Conservation (phyloP, 2,329 filamentous ascomycete genomes). For the Blumeria hordei region DNA sequence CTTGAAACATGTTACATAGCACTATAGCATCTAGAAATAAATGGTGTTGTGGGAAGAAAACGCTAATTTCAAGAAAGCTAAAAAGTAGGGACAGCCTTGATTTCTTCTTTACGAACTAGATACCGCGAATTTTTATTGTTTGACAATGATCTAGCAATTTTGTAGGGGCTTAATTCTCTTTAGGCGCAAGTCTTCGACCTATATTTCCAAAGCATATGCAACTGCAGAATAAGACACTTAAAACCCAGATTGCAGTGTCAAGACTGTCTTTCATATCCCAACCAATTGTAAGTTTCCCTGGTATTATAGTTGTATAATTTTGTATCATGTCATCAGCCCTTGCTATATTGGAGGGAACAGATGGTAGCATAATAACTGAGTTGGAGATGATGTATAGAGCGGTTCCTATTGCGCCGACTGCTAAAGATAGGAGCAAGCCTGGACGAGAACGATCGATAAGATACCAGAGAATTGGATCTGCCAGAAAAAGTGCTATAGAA, state of each 20-base stretch:
- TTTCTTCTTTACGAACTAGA: too few relatives aligned
- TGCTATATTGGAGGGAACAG: conserved; percentile 18
- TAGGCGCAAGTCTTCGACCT: conserved; percentile 44
- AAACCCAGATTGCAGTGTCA: conserved; percentile 64
- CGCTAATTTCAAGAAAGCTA: too few relatives aligned
- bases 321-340: conserved; percentile 4
- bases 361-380: conserved; percentile 52
- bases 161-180: not conserved
- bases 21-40: too few relatives aligned
- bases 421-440: conserved; percentile 56
- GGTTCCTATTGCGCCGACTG: conserved; percentile 52
- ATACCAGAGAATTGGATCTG: conserved; percentile 90
- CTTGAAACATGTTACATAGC: too few relatives aligned
- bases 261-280: conserved; percentile 35
- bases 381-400: conserved; percentile 49
- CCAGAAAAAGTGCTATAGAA: conserved; percentile 66
- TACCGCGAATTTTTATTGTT: too few relatives aligned
- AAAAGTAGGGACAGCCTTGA: too few relatives aligned
- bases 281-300: conserved; percentile 3
- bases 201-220: conserved; percentile 94
- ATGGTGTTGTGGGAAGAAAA: too few relatives aligned
- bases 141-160: too few relatives aligned
- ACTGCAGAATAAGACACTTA: conserved; percentile 84
- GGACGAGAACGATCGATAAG: conserved; percentile 74
- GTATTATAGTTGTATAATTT: conserved; percentile 1